phyloP scores from a whole-genome alignment of 257 asterid species.

The Vinca minor region DNA sequence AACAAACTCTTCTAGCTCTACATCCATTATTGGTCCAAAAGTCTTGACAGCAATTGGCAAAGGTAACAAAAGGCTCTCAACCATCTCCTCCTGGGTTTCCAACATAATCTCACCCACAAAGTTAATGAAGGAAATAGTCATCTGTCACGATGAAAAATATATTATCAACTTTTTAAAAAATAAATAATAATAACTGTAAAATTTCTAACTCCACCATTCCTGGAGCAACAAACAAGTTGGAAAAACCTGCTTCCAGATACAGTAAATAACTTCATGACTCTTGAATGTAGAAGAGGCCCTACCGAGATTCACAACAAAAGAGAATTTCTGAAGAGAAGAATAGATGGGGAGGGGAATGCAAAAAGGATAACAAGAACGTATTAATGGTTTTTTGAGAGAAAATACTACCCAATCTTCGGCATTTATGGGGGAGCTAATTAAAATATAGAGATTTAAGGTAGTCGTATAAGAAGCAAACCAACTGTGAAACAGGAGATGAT shows the following conservation, averaged over 20 bases:
- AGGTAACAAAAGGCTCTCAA: not conserved
- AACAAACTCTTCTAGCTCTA: conserved; percentile 1
- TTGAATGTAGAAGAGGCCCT: not conserved
- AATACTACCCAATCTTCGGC: not conserved
- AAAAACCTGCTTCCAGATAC: no score
- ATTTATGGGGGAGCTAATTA: not conserved
- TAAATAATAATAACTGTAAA: not conserved
- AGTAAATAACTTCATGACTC: no score
- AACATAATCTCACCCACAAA: conserved; percentile 11
- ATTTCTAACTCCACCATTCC: not conserved
- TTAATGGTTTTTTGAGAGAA: not conserved
- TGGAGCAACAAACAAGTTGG: no score
- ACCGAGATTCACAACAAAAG: not conserved
- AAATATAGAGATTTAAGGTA: not conserved
- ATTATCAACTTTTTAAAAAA: not conserved
- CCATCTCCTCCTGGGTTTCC: conserved; percentile 10
- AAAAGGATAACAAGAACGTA: not conserved
- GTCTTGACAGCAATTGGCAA: not conserved
- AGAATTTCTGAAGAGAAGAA: conserved; percentile 1
- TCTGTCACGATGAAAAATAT: conserved; percentile 8
- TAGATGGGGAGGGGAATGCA: not conserved
- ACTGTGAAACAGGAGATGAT: not conserved
- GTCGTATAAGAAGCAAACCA: not conserved
- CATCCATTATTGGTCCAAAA: not conserved
- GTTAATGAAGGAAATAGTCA: conserved; percentile 1